Evolutionary conservation across 805 yeast genomes (phyloP), one percentile per base, ranked within the genome.

Genomic region (Kazachstania bromeliacearum): DNA sequence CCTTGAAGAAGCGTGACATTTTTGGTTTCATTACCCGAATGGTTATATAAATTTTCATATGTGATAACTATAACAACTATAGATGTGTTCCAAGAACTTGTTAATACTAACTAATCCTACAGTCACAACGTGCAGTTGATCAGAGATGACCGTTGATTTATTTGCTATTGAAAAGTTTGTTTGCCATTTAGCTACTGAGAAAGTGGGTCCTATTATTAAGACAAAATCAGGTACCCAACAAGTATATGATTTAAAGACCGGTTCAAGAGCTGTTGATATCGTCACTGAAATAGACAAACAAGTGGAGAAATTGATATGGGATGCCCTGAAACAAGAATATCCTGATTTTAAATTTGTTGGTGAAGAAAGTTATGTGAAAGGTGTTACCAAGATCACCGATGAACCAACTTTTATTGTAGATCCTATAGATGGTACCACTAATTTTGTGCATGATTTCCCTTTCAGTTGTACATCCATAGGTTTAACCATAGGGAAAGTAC

Each of bases 371-470:
- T 75, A 63, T 42, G 59, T 68, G 5, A 67, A 67, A 5, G 79
- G 78, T 2, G 59, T 55, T 18, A 63, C 77, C 3, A 51, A 50
- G 31, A 57, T 77, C 12, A 60, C 70, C 1, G 66, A 66, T 31
- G 70, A 59, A 3, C 82, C 82, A 14, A 75, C 81, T 2, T 77
- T 77, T 50, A 68, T 77, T 37, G 77, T 77, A 13, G 82, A 76
- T 47, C 79, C 79, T 28, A 71, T 74, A 48, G 80, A 75, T 45
- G 82, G 82, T 7, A 77, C 83, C 0, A 75, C 80, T 4, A 72
- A 77, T 54, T 77, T 77, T 53, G 67, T 76, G 34, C 83, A 77
- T 50, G 66, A 64, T 33, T 77, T 72, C 57, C 83, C 82, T 4
- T 71, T 69, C 48, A 68, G 76, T 29, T 76, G 82, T 55, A 76